A percentile compares a stretch with the other conserved stretches of the same genome.
These are phyloP conservation scores for Aspergillus sp. DNA, from an alignment of 2,329 filamentous ascomycete species.

Conservation along the genomic window DNA sequence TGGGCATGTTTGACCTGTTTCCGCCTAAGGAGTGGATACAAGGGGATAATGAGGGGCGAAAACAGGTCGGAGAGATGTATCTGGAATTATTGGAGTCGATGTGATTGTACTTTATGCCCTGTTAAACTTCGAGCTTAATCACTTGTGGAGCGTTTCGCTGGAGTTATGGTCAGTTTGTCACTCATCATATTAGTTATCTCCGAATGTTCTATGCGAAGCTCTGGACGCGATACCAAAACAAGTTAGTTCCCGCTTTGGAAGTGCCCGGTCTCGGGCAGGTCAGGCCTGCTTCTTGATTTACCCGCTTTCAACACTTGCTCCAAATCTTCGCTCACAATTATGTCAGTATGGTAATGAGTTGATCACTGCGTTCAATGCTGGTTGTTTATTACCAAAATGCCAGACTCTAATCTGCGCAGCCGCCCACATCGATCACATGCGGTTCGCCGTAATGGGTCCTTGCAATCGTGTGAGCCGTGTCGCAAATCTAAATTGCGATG, in stretches of 20 bases:
- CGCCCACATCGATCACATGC: slow-evolving; percentile 19
- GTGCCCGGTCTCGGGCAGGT: neutral
- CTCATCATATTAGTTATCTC: no score
- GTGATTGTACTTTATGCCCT: neutral
- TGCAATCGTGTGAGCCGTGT: slow-evolving; percentile 43
- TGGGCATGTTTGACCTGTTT: neutral
- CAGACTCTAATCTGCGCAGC: neutral
- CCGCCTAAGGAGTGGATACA: neutral
- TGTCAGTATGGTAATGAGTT: neutral
- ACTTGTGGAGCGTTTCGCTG: no score
- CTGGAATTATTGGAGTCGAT: neutral
- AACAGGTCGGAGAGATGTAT: neutral
- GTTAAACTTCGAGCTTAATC: no score
- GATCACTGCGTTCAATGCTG: neutral
- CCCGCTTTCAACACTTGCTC: no score
- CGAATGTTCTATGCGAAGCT: no score
- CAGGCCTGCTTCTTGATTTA: neutral
- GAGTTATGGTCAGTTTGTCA: no score
- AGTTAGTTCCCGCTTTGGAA: neutral
- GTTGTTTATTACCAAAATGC: neutral
- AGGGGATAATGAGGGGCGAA: neutral
- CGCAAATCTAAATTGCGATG: slow-evolving; percentile 42
- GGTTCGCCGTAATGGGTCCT: slow-evolving; percentile 39
- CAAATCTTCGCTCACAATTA: neutral
- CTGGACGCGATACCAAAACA: neutral